Evolutionary conservation across 2,329 filamentous ascomycete genomes (phyloP), one percentile per base, ranked within the genome.

Genomic region (Colletotrichum ledebouriae): DNA sequence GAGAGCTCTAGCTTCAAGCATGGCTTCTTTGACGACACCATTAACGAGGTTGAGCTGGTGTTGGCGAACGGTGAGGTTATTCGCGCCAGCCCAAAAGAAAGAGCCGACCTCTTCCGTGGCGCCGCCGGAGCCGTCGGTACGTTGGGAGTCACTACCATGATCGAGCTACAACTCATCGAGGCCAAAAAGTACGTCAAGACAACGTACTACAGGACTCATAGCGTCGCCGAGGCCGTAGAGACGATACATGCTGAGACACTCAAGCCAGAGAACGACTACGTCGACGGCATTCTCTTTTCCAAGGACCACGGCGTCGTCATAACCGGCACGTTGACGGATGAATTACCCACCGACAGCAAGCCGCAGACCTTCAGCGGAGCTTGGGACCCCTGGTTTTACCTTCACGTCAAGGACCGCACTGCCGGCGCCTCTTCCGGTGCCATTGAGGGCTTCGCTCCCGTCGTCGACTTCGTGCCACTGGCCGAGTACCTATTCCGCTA

Each of bases 401-500:
- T 94, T 67, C 91, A 94, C 75, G 91, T 87, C 17, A 80, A 86
- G 73, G 80, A 86, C 44, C 76, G 76, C 68, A 85, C 80, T 13
- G 58, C 75, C 68, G 13, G 62, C 67, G 58, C 72, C 56, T 50
- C 69, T 60, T 63, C 76, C 63, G 15, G 60, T 74, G 6, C 65
- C 73, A 11, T 42, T 70, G 6, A 17, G 59, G 42, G 52, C 72
- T 34, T 73, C 74, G 2, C 71, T 69, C 62, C 74, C 7, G 63
- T 73, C 15, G 72, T 76, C 60, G 89, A 92, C 58, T 87, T 88
- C 72, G 85, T 93, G 46, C 90, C 91, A 0, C 80, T 93, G 4
- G 86, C 87, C 44, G 90, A 93, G 75, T 93, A 93, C 76, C 87
- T 93, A 71, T 93, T 93, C 83, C 87, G 91, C 58, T 93, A 93